Base-by-base conservation (phyloP, 441 rosid species). In the Jatropha podagrica region DNA sequence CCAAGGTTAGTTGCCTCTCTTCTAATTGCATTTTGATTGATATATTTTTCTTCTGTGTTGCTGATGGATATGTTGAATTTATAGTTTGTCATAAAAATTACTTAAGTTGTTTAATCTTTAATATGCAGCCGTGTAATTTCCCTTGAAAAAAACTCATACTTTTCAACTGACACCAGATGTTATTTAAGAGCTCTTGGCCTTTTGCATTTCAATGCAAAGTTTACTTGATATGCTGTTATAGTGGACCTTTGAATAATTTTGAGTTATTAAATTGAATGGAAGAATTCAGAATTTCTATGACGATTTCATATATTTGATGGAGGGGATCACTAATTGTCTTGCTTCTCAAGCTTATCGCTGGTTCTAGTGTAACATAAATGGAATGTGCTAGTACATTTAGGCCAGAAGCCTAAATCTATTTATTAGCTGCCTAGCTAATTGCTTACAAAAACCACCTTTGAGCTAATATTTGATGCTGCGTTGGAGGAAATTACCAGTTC, bases 1-100 rank as follows among this genome's bases (percentile, higher is more conserved):
- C 99, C 51, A 95, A 91, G 99, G 99, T 95, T 75, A 20, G 89
- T 76, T 66, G 42, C 77, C 44, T 37, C n/a, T 42, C 63, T 77
- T 51, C 71, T 63, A 54, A n/a, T 40, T 62, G 56, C 7, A 15
- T 20, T 79, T 73, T 52, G 69, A 32, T 71, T 64, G 4, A 11
- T 26, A 68, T 17, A 58, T 37, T 27, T 15, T 60, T n/a, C 65
- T 49, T 54, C 23, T 74, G 46, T 8, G 13, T n/a, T 37, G 8
- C 48, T 46, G 23, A 23, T 20, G 20, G 37, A 4, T 46, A 67
- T 26, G 37, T 46, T 42, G 13, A 11, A 58, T 58, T 44, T 71
- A 17, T 44, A 61, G 40, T 69, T 69, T 11, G 4, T 69, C 0
- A 9, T 54, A 69, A 56, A n/a, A 27, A 18, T 69, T 54, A 49